Percentiles rank a stretch among this genome's conserved stretches.
phyloP scores from a whole-genome alignment of 202 grass and related monocot species.

The Dendrocalamus latiflorus region DNA sequence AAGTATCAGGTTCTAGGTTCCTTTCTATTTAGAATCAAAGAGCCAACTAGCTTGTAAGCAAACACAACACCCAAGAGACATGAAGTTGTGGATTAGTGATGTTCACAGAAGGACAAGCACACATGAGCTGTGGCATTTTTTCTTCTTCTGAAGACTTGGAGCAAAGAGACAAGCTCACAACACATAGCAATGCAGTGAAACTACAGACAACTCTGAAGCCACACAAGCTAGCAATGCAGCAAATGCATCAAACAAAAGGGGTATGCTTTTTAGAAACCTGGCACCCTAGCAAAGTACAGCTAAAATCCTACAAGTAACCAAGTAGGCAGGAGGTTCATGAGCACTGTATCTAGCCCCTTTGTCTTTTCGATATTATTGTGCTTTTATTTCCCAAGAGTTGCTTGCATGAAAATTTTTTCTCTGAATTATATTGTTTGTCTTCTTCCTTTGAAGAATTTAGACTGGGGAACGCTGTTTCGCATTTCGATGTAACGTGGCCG shows the following conservation, averaged over 20 bases:
- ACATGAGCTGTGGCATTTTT: not conserved
- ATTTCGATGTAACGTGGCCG: not conserved
- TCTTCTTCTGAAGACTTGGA: not conserved
- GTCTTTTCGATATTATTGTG: not conserved
- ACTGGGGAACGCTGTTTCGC: not conserved
- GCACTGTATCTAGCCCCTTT: not conserved
- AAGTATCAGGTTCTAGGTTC: not conserved
- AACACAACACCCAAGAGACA: not conserved
- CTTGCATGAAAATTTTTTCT: not conserved
- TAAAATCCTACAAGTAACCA: constrained; percentile 15
- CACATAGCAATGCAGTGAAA: constrained; percentile 1
- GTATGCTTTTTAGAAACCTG: constrained; percentile 42
- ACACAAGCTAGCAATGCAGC: constrained; percentile 15
- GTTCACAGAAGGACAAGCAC: not conserved
- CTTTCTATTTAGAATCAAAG: not conserved
- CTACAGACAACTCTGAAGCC: constrained; percentile 30
- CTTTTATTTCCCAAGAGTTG: not conserved
- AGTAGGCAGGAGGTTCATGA: not conserved
- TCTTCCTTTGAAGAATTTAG: not conserved
- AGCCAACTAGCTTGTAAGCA: not conserved
- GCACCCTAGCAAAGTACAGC: constrained; percentile 36
- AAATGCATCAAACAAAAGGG: constrained; percentile 36
- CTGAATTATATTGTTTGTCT: not conserved
- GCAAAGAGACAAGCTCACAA: constrained; percentile 17
- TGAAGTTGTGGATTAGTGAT: not conserved